Evolutionary conservation across 768 basidiomycete species (phyloP), one percentile per base, ranked within the genome.

Genomic region (Leccinum rimulosum): DNA sequence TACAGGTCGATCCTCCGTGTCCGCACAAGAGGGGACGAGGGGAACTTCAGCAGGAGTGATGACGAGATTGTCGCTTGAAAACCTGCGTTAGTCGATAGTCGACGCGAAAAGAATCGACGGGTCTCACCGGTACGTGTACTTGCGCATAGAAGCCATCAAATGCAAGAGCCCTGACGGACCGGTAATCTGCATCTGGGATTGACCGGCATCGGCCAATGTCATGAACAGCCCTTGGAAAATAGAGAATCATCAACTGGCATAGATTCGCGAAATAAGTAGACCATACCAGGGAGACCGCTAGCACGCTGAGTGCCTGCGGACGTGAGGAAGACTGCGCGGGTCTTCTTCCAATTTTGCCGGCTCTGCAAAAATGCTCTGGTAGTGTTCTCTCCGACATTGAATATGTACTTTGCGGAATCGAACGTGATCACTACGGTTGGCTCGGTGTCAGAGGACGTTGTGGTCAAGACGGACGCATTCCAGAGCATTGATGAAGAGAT

Each of bases 361-460:
- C 84, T 84, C 74, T 94, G 88, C 15, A 87, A 73, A 68, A 89
- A 89, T 1, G 88, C 76, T 36, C 95, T 78, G 47, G 85, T 86
- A 2, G 88, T 85, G 59, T 88, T 89, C 73, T 97, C 94, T 8
- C 91, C 88, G 19, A 80, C 85, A 73, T 95, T 95, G 80, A 98
- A 93, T 40, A 95, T 79, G 65, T 95, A 98, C 65, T 92, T 89
- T 12, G 83, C 87, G 55, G 81, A 78, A 63, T 91, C 88, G 70
- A 94, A 95, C 1, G 81, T 79, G 63, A 96, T 73, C 59, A 89
- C 74, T 27, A 97, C 74, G 9, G 88, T 82, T 0, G 94, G 88
- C 63, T 93, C 86, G 1, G 94, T 91, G 75, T 98, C 95, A 53
- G 84, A 84, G 4, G 87, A 82, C 17, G 78, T 67, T 0, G 82